Base-by-base conservation (phyloP, 495 filamentous ascomycete species). In the Penicillium waksmanii region DNA sequence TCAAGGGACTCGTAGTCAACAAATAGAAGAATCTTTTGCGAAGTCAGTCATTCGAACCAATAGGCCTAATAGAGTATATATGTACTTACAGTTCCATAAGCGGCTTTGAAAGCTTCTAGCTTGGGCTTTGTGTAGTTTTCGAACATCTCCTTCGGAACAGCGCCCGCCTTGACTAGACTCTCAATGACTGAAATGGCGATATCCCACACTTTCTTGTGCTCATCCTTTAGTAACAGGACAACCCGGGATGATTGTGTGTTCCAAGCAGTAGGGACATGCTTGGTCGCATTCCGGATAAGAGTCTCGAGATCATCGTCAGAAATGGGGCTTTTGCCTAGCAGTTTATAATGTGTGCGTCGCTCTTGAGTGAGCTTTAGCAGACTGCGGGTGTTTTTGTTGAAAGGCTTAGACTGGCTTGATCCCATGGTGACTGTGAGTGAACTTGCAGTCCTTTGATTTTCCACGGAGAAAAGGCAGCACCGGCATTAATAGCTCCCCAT, bases 161-260 rank as follows among this genome's bases (percentile, higher is more conserved):
- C 53, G 18, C 70, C 69, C 3, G 62, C 53, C 38, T 68, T 62
- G 25, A 79, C 68, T 18, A 76, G 68, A 3, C 63, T 57, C 60
- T 71, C 62, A 53, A 81, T 73, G 1, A 66, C 58, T 10, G 77
- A 69, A 17, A 68, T 70, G 19, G 67, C 72, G 50, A 80, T 63
- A 58, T 80, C 73, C 81, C 81, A 84, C 8, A 80, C 70, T 48
- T 72, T 68, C 57, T 78, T 69, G 57, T 82, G 80, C 57, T 83
- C 73, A 10, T 71, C 54, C 25, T 77, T 67, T 42, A 82, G 52
- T 13, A 82, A 58, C 2, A 83, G 63, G 8, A 80, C 68, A 7
- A 77, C 31, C 5, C 81, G 77, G 0, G 76, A 77, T 17, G 80
- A 78, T 53, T 84, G 81, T 17, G 77, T 80, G 65, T 84, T 82